These are phyloP conservation scores for Globisporangium echinulatum DNA, from an alignment of 352 stramenopile genomes.

Conservation along the genomic window DNA sequence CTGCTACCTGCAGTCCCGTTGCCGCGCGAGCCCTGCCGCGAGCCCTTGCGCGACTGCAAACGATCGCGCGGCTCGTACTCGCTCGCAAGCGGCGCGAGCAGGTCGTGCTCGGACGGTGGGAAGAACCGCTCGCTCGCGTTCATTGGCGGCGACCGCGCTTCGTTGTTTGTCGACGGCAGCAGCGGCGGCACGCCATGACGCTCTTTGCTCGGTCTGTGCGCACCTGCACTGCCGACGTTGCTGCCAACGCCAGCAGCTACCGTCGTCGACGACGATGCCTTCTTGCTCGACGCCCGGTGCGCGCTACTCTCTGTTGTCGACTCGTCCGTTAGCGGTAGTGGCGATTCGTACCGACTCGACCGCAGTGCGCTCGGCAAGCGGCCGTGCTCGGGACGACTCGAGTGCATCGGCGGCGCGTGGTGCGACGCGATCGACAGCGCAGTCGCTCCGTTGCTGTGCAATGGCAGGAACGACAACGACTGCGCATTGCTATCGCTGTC, in stretches of 20 bases:
- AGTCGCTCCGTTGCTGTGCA: not conserved
- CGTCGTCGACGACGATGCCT: not conserved
- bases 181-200: not conserved
- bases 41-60: conserved; percentile 71
- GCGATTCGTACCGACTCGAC: conserved; percentile 17
- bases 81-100: conserved; percentile 29
- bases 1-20: conserved; percentile 11
- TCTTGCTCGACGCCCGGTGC: conserved; percentile 7
- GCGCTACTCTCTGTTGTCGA: conserved; percentile 11
- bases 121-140: conserved; percentile 15
- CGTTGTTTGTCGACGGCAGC: conserved; percentile 12
- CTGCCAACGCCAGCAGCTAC: conserved; percentile 1
- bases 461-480: conserved; percentile 2
- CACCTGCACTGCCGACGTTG: not conserved
- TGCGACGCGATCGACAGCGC: not conserved
- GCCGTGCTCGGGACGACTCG: conserved; percentile 20
- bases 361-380: conserved; percentile 30
- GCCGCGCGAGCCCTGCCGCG: conserved; percentile 41
- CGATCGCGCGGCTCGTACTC: conserved; percentile 71
- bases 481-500: not conserved
- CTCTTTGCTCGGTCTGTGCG: conserved; percentile 8
- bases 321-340: conserved; percentile 6
- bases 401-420: conserved; percentile 7
- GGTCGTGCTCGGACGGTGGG: conserved; percentile 20
- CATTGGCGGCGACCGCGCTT: conserved; percentile 5